Base-by-base conservation (phyloP, 768 basidiomycete genomes). In the Baorangia bicolor region DNA sequence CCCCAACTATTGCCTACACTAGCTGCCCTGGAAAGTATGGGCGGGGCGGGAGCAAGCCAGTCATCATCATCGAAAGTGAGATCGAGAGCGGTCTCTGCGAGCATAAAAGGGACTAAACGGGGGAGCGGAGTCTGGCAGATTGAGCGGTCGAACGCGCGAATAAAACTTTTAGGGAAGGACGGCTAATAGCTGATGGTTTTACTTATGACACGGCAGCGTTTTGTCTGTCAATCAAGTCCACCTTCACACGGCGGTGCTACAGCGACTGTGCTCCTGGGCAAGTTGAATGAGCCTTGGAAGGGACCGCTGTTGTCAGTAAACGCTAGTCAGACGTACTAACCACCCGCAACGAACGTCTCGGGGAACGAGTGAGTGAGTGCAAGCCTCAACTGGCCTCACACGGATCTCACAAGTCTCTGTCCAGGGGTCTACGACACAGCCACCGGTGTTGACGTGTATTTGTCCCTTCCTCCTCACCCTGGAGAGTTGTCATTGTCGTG, bases 1-100 rank as follows among this genome's bases (percentile, higher is more conserved):
- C 87, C 87, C 88, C 89, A 93, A 72, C 89, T 91, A 58, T 84
- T 83, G 31, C 85, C 83, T 50, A 87, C 84, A 56, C 86, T 88
- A 38, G 87, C 79, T 8, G 86, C 74, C 56, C 81, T 77, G 72
- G 85, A 84, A 20, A 86, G 77, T 28, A 78, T 71, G 5, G 78
- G 69, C 30, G 79, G 76, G 35, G 77, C 74, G 39, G 82, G 76
- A 27, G 79, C 64, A 57, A 79, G 77, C 88, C 88, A 89, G 64
- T 85, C 87, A 60, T 86, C 85, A 58, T 83, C 85, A 66, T 88
- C 87, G 70, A 86, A 86, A 51, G 78, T 72, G 65, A 86, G 71
- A 67, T 86, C 85, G 61, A 86, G 73, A 60, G 83, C 61, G 49
- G 82, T 71, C 59, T 81, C 77, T 52, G 86, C 81, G 53, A 86